Evolutionary conservation across 495 filamentous ascomycete species (phyloP).

Genomic region (Lepidopterella palustris): DNA sequence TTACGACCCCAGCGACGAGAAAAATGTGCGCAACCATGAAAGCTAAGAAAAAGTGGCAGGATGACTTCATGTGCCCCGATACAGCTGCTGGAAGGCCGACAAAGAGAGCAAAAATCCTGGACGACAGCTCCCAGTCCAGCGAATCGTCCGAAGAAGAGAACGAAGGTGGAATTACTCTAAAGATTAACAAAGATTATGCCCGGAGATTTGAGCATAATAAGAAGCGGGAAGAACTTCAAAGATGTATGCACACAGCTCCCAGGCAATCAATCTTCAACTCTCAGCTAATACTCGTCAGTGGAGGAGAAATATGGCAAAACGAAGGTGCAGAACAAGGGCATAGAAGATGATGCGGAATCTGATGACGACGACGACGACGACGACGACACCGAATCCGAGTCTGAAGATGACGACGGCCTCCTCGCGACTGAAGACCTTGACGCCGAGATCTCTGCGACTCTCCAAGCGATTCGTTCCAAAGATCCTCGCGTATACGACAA

Average conservation of each 20-base stretch:
- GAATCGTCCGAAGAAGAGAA: slow-evolving; percentile 45
- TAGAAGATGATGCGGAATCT: too few relatives aligned
- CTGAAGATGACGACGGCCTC: slow-evolving; percentile 84
- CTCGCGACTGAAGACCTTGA: slow-evolving; percentile 77
- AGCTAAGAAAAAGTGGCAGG: too few relatives aligned
- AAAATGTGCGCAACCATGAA: too few relatives aligned
- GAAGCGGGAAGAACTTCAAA: slow-evolving; percentile 82
- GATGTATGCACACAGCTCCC: slow-evolving; percentile 50
- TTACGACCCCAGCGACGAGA: too few relatives aligned
- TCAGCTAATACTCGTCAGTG: slow-evolving; percentile 45
- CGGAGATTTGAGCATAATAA: slow-evolving; percentile 92
- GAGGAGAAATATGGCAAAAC: slow-evolving; percentile 74
- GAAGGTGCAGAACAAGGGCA: slow-evolving; percentile 37
- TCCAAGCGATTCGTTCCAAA: slow-evolving; percentile 79
- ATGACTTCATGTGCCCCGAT: too few relatives aligned
- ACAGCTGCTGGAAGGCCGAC: too few relatives aligned
- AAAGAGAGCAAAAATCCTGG: slow-evolving; percentile 32
- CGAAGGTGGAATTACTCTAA: slow-evolving; percentile 47
- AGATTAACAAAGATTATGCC: slow-evolving; percentile 87
- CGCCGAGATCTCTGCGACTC: slow-evolving; percentile 73
- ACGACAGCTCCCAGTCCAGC: slow-evolving; percentile 34
- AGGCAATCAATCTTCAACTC: not conserved
- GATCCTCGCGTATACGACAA: slow-evolving; percentile 87
- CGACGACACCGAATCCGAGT: slow-evolving; percentile 61
- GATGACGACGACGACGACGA: slow-evolving; percentile 41